Percentiles rank a stretch among this genome's conserved stretches.
Conservation (phyloP, 495 filamentous ascomycete genomes). For the Amorphotheca resinae region DNA sequence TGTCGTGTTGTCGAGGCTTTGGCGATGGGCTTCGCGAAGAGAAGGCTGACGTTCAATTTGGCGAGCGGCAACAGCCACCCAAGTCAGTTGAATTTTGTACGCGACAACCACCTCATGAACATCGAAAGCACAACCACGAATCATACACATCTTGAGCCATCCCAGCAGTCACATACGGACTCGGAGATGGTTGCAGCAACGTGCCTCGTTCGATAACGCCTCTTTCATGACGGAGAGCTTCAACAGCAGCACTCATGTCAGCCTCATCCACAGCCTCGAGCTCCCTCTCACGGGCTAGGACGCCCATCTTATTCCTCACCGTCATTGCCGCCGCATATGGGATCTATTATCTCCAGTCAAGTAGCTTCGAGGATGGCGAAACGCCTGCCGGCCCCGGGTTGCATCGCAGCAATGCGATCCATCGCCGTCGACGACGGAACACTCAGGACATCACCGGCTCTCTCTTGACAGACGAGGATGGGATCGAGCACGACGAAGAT, state of each 20-base stretch:
- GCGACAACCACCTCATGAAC: background rate
- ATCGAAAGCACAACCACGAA: no score
- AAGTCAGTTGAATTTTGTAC: no score
- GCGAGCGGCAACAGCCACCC: no score
- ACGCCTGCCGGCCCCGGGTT: slow-evolving; percentile 20
- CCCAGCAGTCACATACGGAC: background rate
- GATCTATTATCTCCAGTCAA: slow-evolving; percentile 9
- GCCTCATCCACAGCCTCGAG: slow-evolving; percentile 22
- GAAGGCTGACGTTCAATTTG: background rate
- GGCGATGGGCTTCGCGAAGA: no score
- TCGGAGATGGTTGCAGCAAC: background rate
- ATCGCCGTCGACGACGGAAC: slow-evolving; percentile 24
- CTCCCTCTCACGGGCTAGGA: slow-evolving; percentile 15
- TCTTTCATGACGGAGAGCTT: background rate
- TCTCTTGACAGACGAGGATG: slow-evolving; percentile 12
- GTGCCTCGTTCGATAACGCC: background rate
- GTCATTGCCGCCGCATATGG: slow-evolving; percentile 9
- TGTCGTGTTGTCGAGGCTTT: no score
- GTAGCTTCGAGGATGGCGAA: slow-evolving; percentile 2
- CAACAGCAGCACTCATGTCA: slow-evolving; percentile 14
- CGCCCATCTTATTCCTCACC: slow-evolving; percentile 8
- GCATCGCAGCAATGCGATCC: slow-evolving; percentile 47
- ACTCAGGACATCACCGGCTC: slow-evolving; percentile 12
- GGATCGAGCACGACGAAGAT: slow-evolving; percentile 36
- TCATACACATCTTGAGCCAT: no score